Evolutionary conservation across 768 basidiomycete genomes (phyloP), one percentile per base, ranked within the genome.

Genomic region (Lentinula lateritia): DNA sequence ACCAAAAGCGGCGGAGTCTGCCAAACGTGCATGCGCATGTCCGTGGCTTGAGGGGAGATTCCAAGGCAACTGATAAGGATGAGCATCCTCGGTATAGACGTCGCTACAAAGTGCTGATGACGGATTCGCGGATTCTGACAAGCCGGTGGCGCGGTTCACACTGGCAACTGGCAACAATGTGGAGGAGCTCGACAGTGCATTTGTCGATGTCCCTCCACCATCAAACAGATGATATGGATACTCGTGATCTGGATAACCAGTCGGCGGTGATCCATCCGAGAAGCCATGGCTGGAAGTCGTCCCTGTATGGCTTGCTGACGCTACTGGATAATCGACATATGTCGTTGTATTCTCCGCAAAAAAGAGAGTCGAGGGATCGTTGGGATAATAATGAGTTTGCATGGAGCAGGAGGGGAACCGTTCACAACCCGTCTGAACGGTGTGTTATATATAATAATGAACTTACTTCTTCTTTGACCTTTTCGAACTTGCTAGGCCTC

Each of bases 241-340:
- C 69, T 76, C 76, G 71, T 75, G 74, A 76, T 78, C 73, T 73
- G 75, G 74, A 73, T 77, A 76, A 61, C 69, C 65, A 67, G 73
- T 70, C 66, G 58, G 16, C 56, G 79, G 76, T 74, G 80, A 82
- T 82, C 80, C 79, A 65, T 75, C 75, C 65, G 79, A 81, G 80
- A 81, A 82, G 80, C 74, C 66, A 56, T 52, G 67, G 15, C 9
- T 10, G 35, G 15, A 15, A 53, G 32, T 53, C 34, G 39, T 28
- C 36, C 38, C 41, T 56, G 54, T 56, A 52, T 52, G 41, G 42
- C 56, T 43, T n/a, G 56, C 13, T 18, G 42, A 13, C 39, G 38
- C 41, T 45, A 58, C 45, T 32, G 56, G 42, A 46, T 58, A 58
- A 42, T 32, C 39, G 13, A 38, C 12, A 15, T 39, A 43, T 38